These are phyloP conservation scores for Pichia deserticola DNA, from an alignment of 805 yeast genomes.

Conservation along the genomic window DNA sequence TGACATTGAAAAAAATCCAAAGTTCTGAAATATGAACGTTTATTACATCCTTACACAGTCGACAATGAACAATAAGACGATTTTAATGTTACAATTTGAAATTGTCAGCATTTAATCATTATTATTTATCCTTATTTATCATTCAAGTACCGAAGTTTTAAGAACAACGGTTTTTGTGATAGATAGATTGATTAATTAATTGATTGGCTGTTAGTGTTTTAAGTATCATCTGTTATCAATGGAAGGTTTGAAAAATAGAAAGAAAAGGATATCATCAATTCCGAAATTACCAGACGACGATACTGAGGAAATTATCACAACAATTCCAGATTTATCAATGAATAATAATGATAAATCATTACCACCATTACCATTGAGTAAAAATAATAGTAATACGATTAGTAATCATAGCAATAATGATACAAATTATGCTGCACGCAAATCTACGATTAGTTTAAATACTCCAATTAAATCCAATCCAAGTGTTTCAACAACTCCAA, in stretches of 20 bases:
- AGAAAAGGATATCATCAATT: constrained; percentile 1
- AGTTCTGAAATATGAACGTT: too few species aligned
- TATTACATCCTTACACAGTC: too few species aligned
- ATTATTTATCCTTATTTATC: too few species aligned
- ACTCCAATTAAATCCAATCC: constrained; percentile 16
- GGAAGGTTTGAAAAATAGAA: neutral
- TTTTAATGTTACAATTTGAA: too few species aligned
- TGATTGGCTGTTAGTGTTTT: too few species aligned
- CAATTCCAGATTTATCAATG: constrained; percentile 7
- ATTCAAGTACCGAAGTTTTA: too few species aligned
- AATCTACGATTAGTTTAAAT: neutral
- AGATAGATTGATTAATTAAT: too few species aligned
- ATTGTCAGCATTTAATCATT: too few species aligned
- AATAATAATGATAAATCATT: constrained; percentile 2
- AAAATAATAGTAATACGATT: neutral
- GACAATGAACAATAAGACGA: too few species aligned
- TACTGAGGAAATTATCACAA: constrained; percentile 16
- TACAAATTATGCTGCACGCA: neutral
- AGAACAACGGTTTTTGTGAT: too few species aligned
- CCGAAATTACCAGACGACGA: constrained; percentile 24
- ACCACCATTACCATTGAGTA: constrained; percentile 8
- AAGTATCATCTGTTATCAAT: too few species aligned
- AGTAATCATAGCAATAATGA: neutral
- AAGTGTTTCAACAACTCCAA: constrained; percentile 14
- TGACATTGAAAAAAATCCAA: too few species aligned